Percentiles rank a stretch among this genome's conserved stretches.
Evolutionary conservation across 2,329 filamentous ascomycete species (phyloP).

Genomic region (Fusarium sterilihyphosum): DNA sequence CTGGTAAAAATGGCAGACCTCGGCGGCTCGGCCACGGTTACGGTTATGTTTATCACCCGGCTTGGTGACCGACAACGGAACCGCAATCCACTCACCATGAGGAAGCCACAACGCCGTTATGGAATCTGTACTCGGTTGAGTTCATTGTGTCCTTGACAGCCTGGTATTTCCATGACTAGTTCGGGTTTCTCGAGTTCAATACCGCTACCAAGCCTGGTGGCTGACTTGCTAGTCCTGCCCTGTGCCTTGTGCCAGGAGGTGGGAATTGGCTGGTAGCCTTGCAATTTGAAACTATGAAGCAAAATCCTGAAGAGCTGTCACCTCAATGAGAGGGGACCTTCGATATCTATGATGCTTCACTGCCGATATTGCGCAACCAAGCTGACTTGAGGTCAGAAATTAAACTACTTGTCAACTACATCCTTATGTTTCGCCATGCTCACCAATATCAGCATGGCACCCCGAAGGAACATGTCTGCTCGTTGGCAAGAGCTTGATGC

Average conservation of each 20-base stretch:
- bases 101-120: slow-evolving; percentile 3
- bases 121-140: background rate
- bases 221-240: slow-evolving; percentile 16
- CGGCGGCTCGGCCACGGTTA: background rate
- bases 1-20: background rate
- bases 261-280: background rate
- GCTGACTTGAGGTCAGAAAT: background rate
- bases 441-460: background rate
- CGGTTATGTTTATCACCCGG: slow-evolving; percentile 29
- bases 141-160: background rate
- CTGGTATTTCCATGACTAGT: slow-evolving; percentile 8
- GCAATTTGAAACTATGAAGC: slow-evolving; percentile 2
- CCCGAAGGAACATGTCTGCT: background rate
- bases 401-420: background rate
- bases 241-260: slow-evolving; percentile 27
- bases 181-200: background rate
- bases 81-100: slow-evolving; percentile 14
- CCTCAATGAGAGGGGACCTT: background rate
- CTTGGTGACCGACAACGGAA: slow-evolving; percentile 25
- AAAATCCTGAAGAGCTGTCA: background rate
- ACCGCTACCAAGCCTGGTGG: slow-evolving; percentile 3
- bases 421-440: background rate
- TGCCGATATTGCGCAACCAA: background rate
- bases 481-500: background rate
- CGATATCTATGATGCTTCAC: background rate